Evolutionary conservation across 768 basidiomycete species (phyloP).

Genomic region (Mycena sanguinolenta): DNA sequence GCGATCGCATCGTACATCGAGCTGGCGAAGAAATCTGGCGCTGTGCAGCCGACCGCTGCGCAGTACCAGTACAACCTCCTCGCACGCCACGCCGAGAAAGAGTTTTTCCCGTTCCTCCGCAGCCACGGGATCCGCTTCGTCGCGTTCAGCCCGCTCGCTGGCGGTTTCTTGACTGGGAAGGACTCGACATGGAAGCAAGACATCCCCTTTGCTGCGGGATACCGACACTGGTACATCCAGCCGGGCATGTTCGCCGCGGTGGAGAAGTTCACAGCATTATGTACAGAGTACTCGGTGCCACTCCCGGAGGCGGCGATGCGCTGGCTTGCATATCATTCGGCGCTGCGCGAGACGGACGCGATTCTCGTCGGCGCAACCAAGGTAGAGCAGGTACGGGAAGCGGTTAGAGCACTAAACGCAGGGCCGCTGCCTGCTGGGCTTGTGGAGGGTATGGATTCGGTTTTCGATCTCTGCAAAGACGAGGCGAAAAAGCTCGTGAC

Average conservation of each 20-base stretch:
- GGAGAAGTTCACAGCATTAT: background rate
- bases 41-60: background rate
- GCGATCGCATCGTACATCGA: background rate
- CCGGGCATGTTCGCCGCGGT: slow-evolving; percentile 5
- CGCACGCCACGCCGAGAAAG: background rate
- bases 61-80: slow-evolving; percentile 9
- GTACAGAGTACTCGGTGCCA: background rate
- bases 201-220: background rate
- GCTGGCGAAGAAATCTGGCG: background rate
- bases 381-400: background rate
- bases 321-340: slow-evolving; percentile 1
- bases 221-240: slow-evolving; percentile 7
- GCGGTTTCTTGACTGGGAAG: background rate
- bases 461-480: background rate
- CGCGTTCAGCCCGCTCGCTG: slow-evolving; percentile 5
- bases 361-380: slow-evolving; percentile 4
- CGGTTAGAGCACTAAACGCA: background rate
- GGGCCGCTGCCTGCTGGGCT: slow-evolving; percentile 1
- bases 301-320: slow-evolving; percentile 3
- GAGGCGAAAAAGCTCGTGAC: background rate
- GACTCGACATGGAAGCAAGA: background rate
- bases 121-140: background rate
- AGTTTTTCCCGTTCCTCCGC: slow-evolving; percentile 4
- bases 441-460: background rate
- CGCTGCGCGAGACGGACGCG: slow-evolving; percentile 2